phyloP scores from a whole-genome alignment of 768 basidiomycete species.

The Pleurotus salmoneostramineus region DNA sequence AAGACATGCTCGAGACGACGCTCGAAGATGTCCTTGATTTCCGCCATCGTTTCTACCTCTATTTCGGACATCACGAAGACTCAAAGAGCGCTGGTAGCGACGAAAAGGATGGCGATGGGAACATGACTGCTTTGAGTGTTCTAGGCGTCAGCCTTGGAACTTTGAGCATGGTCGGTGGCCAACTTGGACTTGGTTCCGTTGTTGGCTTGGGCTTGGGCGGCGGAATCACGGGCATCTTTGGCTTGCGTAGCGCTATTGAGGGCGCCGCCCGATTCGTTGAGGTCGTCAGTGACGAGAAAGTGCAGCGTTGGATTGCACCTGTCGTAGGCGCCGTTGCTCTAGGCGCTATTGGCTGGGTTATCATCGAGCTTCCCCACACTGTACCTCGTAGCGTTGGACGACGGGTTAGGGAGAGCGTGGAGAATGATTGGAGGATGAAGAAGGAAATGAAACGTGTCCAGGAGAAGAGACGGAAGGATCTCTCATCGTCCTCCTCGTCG shows the following conservation, averaged over 20 bases:
- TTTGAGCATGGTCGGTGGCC: conserved; percentile 50
- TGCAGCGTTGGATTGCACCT: conserved; percentile 63
- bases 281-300: conserved; percentile 72
- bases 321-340: conserved; percentile 73
- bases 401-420: conserved; percentile 66
- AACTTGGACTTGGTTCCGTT: neutral
- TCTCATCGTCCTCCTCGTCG: neutral
- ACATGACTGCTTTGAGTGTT: conserved; percentile 44
- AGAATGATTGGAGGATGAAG: conserved; percentile 11
- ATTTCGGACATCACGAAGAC: conserved; percentile 42
- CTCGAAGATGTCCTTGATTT: conserved; percentile 86
- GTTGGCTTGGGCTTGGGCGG: neutral
- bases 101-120: conserved; percentile 10
- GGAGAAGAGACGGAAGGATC: neutral
- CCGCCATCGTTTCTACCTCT: conserved; percentile 70
- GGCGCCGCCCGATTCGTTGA: conserved; percentile 73
- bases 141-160: conserved; percentile 81
- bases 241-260: conserved; percentile 74
- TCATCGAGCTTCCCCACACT: conserved; percentile 83
- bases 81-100: neutral
- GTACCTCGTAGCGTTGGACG: conserved; percentile 90
- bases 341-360: conserved; percentile 74
- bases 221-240: neutral
- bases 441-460: neutral
- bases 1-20: conserved; percentile 75